Evolutionary conservation across 169 alveolate species (phyloP).

Genomic region (Cryptosporidium andersoni): DNA sequence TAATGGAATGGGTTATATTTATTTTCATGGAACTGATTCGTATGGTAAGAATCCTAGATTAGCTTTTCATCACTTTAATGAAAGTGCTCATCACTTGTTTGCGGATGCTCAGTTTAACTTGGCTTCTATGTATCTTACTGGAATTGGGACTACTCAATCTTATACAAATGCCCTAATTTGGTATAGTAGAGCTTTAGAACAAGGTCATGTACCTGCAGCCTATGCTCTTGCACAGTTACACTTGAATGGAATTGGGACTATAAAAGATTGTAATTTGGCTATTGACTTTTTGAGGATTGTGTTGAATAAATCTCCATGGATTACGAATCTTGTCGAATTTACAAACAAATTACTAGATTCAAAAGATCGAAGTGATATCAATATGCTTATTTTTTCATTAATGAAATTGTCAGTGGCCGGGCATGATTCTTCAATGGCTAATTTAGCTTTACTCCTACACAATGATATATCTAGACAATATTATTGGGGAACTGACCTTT

Average conservation of each 20-base stretch:
- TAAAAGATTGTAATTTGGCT: constrained; percentile 38
- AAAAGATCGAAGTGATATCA: background rate
- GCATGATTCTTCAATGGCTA: constrained; percentile 41
- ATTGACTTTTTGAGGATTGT: constrained; percentile 13
- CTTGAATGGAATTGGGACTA: constrained; percentile 59
- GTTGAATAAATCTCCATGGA: constrained; percentile 15
- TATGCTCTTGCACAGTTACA: constrained; percentile 58
- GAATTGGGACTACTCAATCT: constrained; percentile 64
- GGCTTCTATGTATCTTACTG: constrained; percentile 60
- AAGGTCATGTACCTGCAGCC: constrained; percentile 67
- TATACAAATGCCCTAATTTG: constrained; percentile 49
- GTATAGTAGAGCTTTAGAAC: constrained; percentile 67
- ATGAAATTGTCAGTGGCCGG: constrained; percentile 53
- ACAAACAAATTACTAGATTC: constrained; percentile 6
- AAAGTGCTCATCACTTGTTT: constrained; percentile 59
- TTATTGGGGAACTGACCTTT: constrained; percentile 21
- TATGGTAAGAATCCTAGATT: constrained; percentile 46
- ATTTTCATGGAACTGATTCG: constrained; percentile 58
- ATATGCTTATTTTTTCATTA: constrained; percentile 5
- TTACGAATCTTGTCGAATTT: background rate
- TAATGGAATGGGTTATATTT: constrained; percentile 67
- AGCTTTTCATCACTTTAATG: constrained; percentile 64
- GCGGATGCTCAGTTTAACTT: constrained; percentile 65
- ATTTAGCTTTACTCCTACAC: constrained; percentile 25
- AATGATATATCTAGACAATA: constrained; percentile 1